These are phyloP conservation scores for Blastomyces gilchristii DNA, from an alignment of 2,329 filamentous ascomycete genomes.

Conservation along the genomic window DNA sequence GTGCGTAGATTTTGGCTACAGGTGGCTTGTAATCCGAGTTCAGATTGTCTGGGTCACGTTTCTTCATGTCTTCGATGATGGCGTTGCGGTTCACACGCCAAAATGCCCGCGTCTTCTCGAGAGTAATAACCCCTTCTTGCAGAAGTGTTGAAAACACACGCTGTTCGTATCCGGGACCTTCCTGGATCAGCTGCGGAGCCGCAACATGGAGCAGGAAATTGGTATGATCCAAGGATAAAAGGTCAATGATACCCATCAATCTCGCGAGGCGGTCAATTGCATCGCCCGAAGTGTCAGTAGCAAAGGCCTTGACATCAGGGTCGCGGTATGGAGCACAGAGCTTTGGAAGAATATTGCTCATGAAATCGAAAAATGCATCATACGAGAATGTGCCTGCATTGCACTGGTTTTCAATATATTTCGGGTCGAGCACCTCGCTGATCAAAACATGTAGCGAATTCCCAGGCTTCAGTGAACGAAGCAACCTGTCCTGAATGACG, in stretches of 20 bases:
- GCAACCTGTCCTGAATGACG: slow-evolving; percentile 51
- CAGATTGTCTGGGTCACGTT: slow-evolving; percentile 32
- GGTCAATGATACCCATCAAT: slow-evolving; percentile 53
- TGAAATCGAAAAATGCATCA: slow-evolving; percentile 53
- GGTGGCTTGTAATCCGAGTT: slow-evolving; percentile 29
- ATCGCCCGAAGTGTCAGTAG: slow-evolving; percentile 42
- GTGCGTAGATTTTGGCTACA: slow-evolving; percentile 43
- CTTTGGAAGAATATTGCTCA: slow-evolving; percentile 52
- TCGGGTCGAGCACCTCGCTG: slow-evolving; percentile 50
- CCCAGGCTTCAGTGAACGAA: slow-evolving; percentile 49
- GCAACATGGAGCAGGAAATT: slow-evolving; percentile 55
- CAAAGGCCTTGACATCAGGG: slow-evolving; percentile 46
- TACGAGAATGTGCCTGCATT: slow-evolving; percentile 53
- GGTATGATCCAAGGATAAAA: slow-evolving; percentile 53
- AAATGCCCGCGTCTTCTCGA: slow-evolving; percentile 46
- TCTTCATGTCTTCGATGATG: slow-evolving; percentile 42
- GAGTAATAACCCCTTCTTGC: slow-evolving; percentile 39
- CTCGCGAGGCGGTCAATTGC: slow-evolving; percentile 55
- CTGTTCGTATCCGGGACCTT: slow-evolving; percentile 52
- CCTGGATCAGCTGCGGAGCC: slow-evolving; percentile 50
- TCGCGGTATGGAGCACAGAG: slow-evolving; percentile 57
- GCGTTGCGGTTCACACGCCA: slow-evolving; percentile 38
- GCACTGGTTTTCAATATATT: slow-evolving; percentile 48
- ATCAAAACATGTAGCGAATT: slow-evolving; percentile 53
- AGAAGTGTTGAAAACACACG: slow-evolving; percentile 48